Evolutionary conservation across 805 yeast species (phyloP).

Genomic region (Monosporozyma unispora): DNA sequence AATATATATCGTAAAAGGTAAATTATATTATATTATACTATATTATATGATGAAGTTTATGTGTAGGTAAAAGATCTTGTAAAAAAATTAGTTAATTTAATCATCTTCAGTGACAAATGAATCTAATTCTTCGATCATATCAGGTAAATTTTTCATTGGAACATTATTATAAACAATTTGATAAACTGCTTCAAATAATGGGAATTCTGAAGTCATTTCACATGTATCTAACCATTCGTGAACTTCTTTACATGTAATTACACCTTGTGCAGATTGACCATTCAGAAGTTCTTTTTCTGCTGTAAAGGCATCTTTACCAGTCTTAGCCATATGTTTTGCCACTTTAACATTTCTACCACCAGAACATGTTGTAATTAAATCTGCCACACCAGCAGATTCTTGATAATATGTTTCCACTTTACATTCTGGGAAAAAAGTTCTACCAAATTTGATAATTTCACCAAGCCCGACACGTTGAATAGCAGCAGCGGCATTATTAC

Average conservation of each 20-base stretch:
- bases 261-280: conserved; percentile 97
- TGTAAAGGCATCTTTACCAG: conserved; percentile 66
- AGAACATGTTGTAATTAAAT: conserved; percentile 96
- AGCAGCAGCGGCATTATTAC: conserved; percentile 97
- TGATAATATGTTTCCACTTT: conserved; percentile 75
- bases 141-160: conserved; percentile 68
- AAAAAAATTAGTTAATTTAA: too few relatives aligned
- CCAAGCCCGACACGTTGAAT: conserved; percentile 91
- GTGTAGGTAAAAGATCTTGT: too few relatives aligned
- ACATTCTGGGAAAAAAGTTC: conserved; percentile 68
- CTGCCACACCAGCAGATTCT: conserved; percentile 97
- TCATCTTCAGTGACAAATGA: conserved; percentile 11
- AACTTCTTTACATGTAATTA: conserved; percentile 84
- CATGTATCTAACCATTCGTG: conserved; percentile 59
- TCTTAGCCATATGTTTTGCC: conserved; percentile 75
- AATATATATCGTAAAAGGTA: too few relatives aligned
- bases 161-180: conserved; percentile 70
- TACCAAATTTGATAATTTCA: conserved; percentile 83
- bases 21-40: not conserved
- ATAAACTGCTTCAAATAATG: conserved; percentile 59
- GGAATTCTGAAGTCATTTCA: conserved; percentile 56
- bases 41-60: not conserved
- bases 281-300: conserved; percentile 81
- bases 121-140: conserved; percentile 44
- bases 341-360: conserved; percentile 96